Percentiles rank a stretch among this genome's conserved stretches.
These are phyloP conservation scores for Debaryomyces subglobosus DNA, from an alignment of 1,139 yeast genomes.

Conservation along the genomic window DNA sequence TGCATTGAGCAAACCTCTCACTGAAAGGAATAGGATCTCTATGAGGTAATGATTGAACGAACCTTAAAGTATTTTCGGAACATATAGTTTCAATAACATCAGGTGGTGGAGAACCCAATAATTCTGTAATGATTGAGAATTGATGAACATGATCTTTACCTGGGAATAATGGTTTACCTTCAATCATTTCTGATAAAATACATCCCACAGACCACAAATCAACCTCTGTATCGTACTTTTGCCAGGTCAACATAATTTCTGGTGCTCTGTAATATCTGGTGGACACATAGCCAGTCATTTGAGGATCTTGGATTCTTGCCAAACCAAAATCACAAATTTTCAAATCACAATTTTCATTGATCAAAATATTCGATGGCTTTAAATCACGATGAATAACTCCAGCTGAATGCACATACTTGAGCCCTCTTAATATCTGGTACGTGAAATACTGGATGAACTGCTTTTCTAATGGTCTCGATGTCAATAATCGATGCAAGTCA, in stretches of 20 bases:
- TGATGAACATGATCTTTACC: conserved; percentile 99
- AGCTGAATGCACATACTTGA: conserved; percentile 88
- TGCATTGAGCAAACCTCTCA: conserved; percentile 67
- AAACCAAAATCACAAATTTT: conserved; percentile 97
- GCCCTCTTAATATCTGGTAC: conserved; percentile 90
- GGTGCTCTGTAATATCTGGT: conserved; percentile 99
- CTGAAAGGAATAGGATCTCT: conserved; percentile 88
- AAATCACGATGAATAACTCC: conserved; percentile 93
- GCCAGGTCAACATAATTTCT: conserved; percentile 99
- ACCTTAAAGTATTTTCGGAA: conserved; percentile 90
- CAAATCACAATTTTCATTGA: conserved; percentile 94
- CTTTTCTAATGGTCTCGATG: conserved; percentile 91
- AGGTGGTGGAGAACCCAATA: conserved; percentile 93
- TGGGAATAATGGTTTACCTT: conserved; percentile 97
- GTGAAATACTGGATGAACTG: conserved; percentile 96
- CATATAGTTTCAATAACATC: conserved; percentile 96
- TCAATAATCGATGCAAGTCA: conserved; percentile 86
- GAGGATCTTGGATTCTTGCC: conserved; percentile 88
- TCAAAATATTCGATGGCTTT: conserved; percentile 90
- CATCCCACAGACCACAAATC: conserved; percentile 99
- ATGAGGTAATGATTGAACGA: conserved; percentile 91
- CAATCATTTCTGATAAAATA: conserved; percentile 97
- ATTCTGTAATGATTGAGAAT: conserved; percentile 93
- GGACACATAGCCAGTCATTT: conserved; percentile 94
- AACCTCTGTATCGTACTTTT: conserved; percentile 96